Evolutionary conservation across 352 stramenopile species (phyloP), one percentile per base, ranked within the genome.

Genomic region (Peronospora destructor): DNA sequence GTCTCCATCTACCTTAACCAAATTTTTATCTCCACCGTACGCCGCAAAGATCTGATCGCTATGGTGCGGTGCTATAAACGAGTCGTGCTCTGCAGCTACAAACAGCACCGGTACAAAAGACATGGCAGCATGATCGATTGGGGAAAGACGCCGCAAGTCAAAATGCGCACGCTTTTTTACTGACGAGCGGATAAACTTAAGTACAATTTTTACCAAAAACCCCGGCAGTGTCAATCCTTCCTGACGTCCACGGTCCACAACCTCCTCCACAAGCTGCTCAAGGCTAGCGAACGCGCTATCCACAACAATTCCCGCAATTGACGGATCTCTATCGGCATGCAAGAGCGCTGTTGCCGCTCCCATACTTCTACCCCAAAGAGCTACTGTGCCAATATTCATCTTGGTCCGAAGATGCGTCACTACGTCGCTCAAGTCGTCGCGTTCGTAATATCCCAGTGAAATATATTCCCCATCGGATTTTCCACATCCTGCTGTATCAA

Each of bases 11-110:
- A 99, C 95, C 44, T 98, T 88, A 9, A 98, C 91, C 2, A 99
- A 64, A 59, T 99, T 98, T 64, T 99, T 99, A 71, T 98, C 95
- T 11, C 96, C 96, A 0, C 87, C 95, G 59, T 99, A 99, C 36
- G 82, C 75, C 12, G 64, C 78, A 65, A 71, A 90, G 10, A 91
- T 68, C 48, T 81, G 67, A 33, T 88, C 75, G 40, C 78, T 92
- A 49, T 97, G 90, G 44, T 95, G 81, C 9, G 84, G 81, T 6
- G 56, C 67, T 32, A 97, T 88, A 64, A 99, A 99, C 36, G 97
- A 85, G 71, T 99, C 96, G 38, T 95, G 80, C 44, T 96, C 80
- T 5, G 87, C 96, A 3, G 94, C 94, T 4, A 92, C 75, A 71
- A 99, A 98, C 12, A 99, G 73, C 25, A 95, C 95, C 0, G 96